phyloP scores from a whole-genome alignment of 2,329 filamentous ascomycete genomes.

The Colletotrichum destructivum region DNA sequence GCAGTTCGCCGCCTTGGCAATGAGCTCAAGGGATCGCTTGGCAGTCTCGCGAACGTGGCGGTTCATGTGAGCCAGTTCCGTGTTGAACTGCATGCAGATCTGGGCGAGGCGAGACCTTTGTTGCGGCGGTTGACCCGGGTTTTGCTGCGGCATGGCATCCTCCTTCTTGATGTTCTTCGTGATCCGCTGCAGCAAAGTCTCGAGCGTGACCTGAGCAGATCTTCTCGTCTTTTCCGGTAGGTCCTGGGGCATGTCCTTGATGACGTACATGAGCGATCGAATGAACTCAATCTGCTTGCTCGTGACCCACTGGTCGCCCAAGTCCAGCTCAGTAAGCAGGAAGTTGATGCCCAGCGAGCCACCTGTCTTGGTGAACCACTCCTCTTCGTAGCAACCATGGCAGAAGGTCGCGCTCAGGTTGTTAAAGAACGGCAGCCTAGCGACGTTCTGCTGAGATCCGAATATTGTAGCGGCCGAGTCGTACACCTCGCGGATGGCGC shows the following conservation, averaged over 20 bases:
- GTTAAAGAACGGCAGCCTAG: slow-evolving; percentile 86
- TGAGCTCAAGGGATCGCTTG: slow-evolving; percentile 83
- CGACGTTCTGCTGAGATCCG: slow-evolving; percentile 79
- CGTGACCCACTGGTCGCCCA: slow-evolving; percentile 87
- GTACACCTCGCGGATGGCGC: slow-evolving; percentile 83
- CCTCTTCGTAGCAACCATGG: slow-evolving; percentile 96
- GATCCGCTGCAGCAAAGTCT: slow-evolving; percentile 83
- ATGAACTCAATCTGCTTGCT: slow-evolving; percentile 90
- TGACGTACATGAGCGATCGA: slow-evolving; percentile 93
- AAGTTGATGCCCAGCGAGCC: slow-evolving; percentile 92
- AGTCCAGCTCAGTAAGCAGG: slow-evolving; percentile 85
- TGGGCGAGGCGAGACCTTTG: slow-evolving; percentile 76
- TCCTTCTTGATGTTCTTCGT: slow-evolving; percentile 86
- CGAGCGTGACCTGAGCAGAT: slow-evolving; percentile 86
- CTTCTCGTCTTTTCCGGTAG: slow-evolving; percentile 90
- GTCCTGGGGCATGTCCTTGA: slow-evolving; percentile 98
- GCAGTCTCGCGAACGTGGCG: slow-evolving; percentile 92
- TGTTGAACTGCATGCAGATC: slow-evolving; percentile 88
- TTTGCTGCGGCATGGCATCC: slow-evolving; percentile 68
- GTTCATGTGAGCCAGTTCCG: slow-evolving; percentile 95
- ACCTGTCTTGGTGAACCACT: slow-evolving; percentile 98
- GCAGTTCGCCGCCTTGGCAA: slow-evolving; percentile 83
- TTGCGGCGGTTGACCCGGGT: slow-evolving; percentile 56
- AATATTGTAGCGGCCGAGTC: slow-evolving; percentile 85
- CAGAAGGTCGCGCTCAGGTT: slow-evolving; percentile 88